Evolutionary conservation across 2,329 filamentous ascomycete genomes (phyloP), one percentile per base, ranked within the genome.

Genomic region (Clarireedia homoeocarpa): DNA sequence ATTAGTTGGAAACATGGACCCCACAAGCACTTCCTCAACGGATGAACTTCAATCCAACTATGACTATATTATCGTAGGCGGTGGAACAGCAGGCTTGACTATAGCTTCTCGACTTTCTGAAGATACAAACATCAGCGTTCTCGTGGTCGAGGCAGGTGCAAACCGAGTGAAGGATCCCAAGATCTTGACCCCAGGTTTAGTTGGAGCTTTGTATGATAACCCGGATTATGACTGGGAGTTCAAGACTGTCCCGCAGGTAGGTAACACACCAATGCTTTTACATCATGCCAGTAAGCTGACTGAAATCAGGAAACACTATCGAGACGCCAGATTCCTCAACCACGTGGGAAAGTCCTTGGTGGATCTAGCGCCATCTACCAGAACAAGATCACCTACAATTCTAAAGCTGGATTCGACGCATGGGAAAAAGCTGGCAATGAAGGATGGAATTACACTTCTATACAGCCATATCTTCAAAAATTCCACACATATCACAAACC

Each of bases 21-120:
- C 9, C 30, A 12, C 30, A 34, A 34, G 10, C 30, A 34, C 30
- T 34, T 34, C 30, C 30, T 34, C 30, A 12, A 14, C 30, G 30
- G 30, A 34, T 2, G 12, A 34, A 14, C 40, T 51, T 10, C 10
- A 4, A 12, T 34, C 30, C 12, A 34, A 12, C 23, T 56, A 48
- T 45, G 72, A 76, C 62, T 75, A 72, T 53, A 60, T 75, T 36
- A 59, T 76, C n/a, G 69, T 73, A 9, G 72, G 73, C 15, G 72
- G 73, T 6, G 73, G 74, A 14, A 73, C 72, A 0, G 67, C 72
- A 2, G 74, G 74, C 7, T 66, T 75, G 5, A 68, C 71, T 0
- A 63, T 75, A 14, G 74, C 73, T 5, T 65, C 65, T 24, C 69
- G 73, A 6, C 67, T 75, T 23, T 68, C 63, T 24, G 71, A 73